A percentile compares a stretch with the other conserved stretches of the same genome.
phyloP scores from a whole-genome alignment of 441 rosid genomes.

The Pelargonium citronellum region DNA sequence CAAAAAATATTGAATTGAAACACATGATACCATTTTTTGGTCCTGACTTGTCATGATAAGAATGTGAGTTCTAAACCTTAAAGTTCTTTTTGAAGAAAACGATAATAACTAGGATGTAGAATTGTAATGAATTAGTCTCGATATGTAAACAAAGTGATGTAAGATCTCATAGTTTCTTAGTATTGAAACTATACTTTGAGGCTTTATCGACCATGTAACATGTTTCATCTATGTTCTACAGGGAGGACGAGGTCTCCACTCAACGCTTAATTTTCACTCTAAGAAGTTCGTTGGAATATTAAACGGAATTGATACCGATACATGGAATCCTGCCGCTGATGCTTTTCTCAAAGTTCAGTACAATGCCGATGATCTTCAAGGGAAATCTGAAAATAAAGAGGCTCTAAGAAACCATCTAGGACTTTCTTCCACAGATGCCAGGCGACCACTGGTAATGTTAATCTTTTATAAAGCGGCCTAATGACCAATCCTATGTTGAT shows the following conservation, averaged over 20 bases:
- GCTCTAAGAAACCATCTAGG: slow-evolving; percentile 64
- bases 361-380: slow-evolving; percentile 65
- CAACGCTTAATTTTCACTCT: slow-evolving; percentile 71
- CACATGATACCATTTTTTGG: too few relatives aligned
- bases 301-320: slow-evolving; percentile 84
- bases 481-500: neutral
- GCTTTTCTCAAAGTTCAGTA: slow-evolving; percentile 69
- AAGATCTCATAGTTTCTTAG: neutral
- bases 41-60: too few relatives aligned
- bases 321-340: slow-evolving; percentile 88
- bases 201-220: neutral
- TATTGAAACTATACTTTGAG: neutral
- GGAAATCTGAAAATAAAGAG: slow-evolving; percentile 74
- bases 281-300: slow-evolving; percentile 84
- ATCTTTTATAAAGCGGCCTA: slow-evolving; percentile 6
- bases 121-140: neutral
- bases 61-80: neutral
- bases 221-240: slow-evolving; percentile 26
- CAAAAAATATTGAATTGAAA: too few relatives aligned
- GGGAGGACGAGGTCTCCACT: slow-evolving; percentile 93
- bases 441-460: slow-evolving; percentile 65
- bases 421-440: slow-evolving; percentile 56
- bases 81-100: slow-evolving; percentile 1
- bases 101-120: neutral
- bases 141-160: neutral